Percentiles rank a stretch among this genome's conserved stretches.
Evolutionary conservation across 1,139 yeast genomes (phyloP).

Genomic region (Debaryomyces fabryi): DNA sequence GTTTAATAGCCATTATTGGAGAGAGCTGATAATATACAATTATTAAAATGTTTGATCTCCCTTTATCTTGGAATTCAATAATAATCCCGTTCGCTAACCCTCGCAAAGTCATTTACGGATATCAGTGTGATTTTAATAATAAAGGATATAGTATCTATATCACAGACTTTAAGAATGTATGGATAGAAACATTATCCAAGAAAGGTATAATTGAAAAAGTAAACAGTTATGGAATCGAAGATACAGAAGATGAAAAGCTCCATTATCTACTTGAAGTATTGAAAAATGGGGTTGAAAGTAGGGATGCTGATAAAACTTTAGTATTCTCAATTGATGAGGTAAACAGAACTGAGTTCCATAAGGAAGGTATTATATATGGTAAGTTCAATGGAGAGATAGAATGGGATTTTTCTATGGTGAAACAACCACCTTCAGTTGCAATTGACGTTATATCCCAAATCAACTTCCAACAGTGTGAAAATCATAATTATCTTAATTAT

Average conservation of each 20-base stretch:
- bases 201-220: constrained; percentile 23
- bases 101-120: constrained; percentile 17
- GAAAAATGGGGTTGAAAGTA: constrained; percentile 3
- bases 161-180: constrained; percentile 31
- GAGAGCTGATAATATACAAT: neutral
- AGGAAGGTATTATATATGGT: neutral
- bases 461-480: constrained; percentile 27
- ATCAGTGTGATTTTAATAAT: constrained; percentile 8
- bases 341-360: neutral
- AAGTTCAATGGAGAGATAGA: constrained; percentile 11
- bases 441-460: constrained; percentile 24
- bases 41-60: constrained; percentile 6
- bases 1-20: neutral
- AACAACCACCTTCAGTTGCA: constrained; percentile 12
- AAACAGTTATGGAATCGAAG: constrained; percentile 27
- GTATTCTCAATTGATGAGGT: neutral
- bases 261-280: constrained; percentile 14
- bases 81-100: constrained; percentile 2
- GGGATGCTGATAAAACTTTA: neutral
- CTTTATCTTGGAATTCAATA: constrained; percentile 6
- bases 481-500: constrained; percentile 23
- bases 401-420: constrained; percentile 28
- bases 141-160: constrained; percentile 27
- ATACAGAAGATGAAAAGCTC: constrained; percentile 17
- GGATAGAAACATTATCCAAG: constrained; percentile 27